Percentiles rank a stretch among this genome's conserved stretches.
Evolutionary conservation across 2,329 filamentous ascomycete species (phyloP).

Genomic region (Aspergillus sp.): DNA sequence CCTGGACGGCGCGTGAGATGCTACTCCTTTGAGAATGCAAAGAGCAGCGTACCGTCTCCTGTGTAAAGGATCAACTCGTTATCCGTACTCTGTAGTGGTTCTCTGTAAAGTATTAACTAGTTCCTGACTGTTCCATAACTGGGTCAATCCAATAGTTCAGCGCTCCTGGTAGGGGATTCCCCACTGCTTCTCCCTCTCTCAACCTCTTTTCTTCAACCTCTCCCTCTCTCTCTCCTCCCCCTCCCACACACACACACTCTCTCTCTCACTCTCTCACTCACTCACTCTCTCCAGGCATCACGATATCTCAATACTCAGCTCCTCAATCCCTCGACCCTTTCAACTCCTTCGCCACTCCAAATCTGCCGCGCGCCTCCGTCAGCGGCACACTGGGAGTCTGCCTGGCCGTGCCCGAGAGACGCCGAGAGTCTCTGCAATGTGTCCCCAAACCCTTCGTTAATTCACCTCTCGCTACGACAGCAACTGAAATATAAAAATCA

Average conservation of each 20-base stretch:
- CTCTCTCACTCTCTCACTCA: not conserved
- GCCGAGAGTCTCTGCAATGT: slow-evolving; percentile 12
- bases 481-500: not conserved
- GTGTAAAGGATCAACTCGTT: no score
- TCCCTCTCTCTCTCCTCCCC: not conserved
- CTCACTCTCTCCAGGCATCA: not conserved
- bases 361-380: slow-evolving; percentile 1
- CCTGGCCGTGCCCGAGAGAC: not conserved
- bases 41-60: no score
- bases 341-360: not conserved
- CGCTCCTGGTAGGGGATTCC: not conserved
- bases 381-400: slow-evolving; percentile 5
- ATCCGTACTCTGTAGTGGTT: no score
- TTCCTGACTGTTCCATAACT: no score
- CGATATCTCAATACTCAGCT: not conserved
- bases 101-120: no score
- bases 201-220: no score
- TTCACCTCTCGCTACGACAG: slow-evolving; percentile 2
- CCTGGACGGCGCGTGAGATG: no score
- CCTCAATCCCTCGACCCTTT: not conserved
- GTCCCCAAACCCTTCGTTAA: slow-evolving; percentile 4
- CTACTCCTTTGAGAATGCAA: no score
- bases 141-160: no score
- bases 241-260: not conserved
- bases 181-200: not conserved